Evolutionary conservation across 331 rosid genomes (phyloP), one percentile per base, ranked within the genome.

Genomic region (Dryas integrifolia): DNA sequence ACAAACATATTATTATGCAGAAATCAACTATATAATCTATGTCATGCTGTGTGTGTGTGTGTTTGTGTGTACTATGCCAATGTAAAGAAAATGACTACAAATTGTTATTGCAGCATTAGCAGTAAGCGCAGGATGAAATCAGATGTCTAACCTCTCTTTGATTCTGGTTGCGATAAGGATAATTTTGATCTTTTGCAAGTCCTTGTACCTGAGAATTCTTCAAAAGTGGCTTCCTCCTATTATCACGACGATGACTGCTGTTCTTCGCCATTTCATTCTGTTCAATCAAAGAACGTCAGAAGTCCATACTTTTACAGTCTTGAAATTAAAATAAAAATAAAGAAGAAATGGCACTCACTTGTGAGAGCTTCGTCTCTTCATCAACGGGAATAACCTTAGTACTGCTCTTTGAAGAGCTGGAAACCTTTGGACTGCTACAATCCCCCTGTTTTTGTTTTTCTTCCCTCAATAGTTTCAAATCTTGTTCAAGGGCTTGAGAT

Each of bases 401-500:
- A 58, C 72, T 56, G 73, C 61, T 76, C 71, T 79, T 85, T 21
- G 82, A 63, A 24, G 69, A 43, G 56, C 70, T 75, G 47, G 70
- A 41, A 81, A 26, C 35, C 76, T 79, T 82, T 9, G 56, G 63
- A 71, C 52, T 65, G 75, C 76, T 43, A 9, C 74, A 73, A 64
- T 80, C 84, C 78, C 75, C 81, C 57, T 85, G 95, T 68, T 83
- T 84, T 80, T 83, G 83, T 77, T 80, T 93, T 76, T 85, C 91
- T 79, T 89, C 97, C 87, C 83, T 90, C 50, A 69, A 44, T 71
- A 72, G 75, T 72, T 88, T 86, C 66, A 87, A 16, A 76, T 92
- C 98, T 79, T 86, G 90, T 83, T 89, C 96, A 76, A 88, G 84
- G 76, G 88, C 80, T 73, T 78, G 87, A 47, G 65, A 79, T 85